Percentiles rank a stretch among this genome's conserved stretches.
Conservation (phyloP, 345 rosid species). For the Hypericum androsaemum region DNA sequence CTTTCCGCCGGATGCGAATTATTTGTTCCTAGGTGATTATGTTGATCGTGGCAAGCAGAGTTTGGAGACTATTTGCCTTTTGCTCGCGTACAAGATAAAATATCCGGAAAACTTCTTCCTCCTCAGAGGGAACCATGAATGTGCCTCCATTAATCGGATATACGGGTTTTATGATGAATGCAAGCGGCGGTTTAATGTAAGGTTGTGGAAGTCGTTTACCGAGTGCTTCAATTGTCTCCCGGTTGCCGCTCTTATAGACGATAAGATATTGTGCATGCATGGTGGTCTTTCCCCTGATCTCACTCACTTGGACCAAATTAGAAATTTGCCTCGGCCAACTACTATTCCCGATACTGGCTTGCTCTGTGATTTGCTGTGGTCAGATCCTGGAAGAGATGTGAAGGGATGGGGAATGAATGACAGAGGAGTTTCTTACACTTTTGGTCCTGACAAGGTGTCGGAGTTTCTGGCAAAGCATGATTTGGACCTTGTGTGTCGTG, state of each 20-base stretch:
- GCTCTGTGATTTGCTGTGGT: slow-evolving; percentile 93
- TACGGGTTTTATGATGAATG: slow-evolving; percentile 95
- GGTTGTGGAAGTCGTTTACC: slow-evolving; percentile 83
- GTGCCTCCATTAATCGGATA: slow-evolving; percentile 85
- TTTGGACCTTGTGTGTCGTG: slow-evolving; percentile 90
- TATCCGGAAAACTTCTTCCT: slow-evolving; percentile 90
- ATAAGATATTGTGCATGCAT: slow-evolving; percentile 91
- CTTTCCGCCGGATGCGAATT: slow-evolving; percentile 83
- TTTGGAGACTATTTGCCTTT: slow-evolving; percentile 88
- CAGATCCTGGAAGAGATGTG: slow-evolving; percentile 84
- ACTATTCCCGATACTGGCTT: slow-evolving; percentile 70
- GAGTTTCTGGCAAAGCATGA: slow-evolving; percentile 69
- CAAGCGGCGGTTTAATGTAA: slow-evolving; percentile 83
- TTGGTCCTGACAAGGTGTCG: slow-evolving; percentile 77
- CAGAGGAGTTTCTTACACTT: slow-evolving; percentile 87
- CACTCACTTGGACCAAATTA: slow-evolving; percentile 62
- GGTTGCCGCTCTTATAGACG: slow-evolving; percentile 81
- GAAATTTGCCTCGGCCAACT: slow-evolving; percentile 62
- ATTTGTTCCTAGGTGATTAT: slow-evolving; percentile 84
- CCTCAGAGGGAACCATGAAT: slow-evolving; percentile 85
- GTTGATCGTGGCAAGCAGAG: slow-evolving; percentile 96
- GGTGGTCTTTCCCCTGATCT: slow-evolving; percentile 96
- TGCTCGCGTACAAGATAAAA: slow-evolving; percentile 83
- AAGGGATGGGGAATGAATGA: slow-evolving; percentile 96
- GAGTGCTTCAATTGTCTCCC: slow-evolving; percentile 94